Evolutionary conservation across 768 basidiomycete species (phyloP).

Genomic region (Agaricus sinodeliciosus): DNA sequence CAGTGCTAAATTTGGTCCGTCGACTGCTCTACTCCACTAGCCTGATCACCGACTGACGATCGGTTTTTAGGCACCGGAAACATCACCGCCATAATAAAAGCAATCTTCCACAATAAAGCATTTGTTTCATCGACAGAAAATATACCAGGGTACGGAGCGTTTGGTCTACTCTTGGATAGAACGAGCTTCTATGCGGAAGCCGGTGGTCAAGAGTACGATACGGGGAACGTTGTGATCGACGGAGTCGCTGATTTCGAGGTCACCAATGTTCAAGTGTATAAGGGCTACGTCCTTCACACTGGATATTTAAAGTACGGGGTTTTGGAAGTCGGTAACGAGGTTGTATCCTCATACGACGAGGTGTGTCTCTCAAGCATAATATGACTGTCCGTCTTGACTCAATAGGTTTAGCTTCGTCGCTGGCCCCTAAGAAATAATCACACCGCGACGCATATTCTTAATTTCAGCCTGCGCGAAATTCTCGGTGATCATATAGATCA

Average conservation of each 20-base stretch:
- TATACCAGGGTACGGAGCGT: conserved; percentile 58
- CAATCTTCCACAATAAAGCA: conserved; percentile 76
- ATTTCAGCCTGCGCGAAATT: conserved; percentile 86
- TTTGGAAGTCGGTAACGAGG: conserved; percentile 70
- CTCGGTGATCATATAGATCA: conserved; percentile 98
- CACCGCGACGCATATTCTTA: conserved; percentile 97
- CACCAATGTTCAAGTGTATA: conserved; percentile 88
- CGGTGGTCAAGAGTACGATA: conserved; percentile 97
- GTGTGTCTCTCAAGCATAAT: conserved; percentile 26
- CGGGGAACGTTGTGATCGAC: conserved; percentile 90
- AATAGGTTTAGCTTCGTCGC: conserved; percentile 59
- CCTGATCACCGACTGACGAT: background rate
- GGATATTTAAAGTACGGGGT: conserved; percentile 87
- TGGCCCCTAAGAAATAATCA: conserved; percentile 98
- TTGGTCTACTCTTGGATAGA: conserved; percentile 85
- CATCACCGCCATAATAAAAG: conserved; percentile 66
- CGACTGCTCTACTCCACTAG: background rate
- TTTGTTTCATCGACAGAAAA: conserved; percentile 64
- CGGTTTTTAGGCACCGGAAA: conserved; percentile 63
- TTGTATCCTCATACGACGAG: conserved; percentile 91
- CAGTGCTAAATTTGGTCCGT: conserved; percentile 77
- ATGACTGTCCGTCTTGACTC: background rate
- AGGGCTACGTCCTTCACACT: conserved; percentile 92
- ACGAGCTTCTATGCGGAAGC: conserved; percentile 98
- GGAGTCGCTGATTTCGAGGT: conserved; percentile 91